Conservation (phyloP, 257 asterid species). For the Nicotiana noctiflora region DNA sequence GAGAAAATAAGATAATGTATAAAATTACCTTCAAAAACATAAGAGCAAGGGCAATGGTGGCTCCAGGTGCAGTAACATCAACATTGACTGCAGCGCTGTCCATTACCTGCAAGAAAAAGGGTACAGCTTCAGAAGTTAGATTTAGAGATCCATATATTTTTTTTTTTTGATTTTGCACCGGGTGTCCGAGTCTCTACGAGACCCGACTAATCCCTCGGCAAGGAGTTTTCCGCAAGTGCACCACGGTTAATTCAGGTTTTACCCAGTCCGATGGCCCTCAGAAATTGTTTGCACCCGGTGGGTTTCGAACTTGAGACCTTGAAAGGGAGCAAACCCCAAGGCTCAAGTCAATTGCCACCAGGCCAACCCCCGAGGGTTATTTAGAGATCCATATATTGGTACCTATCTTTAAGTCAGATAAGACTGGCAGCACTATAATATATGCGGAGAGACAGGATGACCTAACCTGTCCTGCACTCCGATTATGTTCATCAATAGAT, state of each 20-base stretch:
- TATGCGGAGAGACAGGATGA: not conserved
- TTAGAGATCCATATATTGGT: not conserved
- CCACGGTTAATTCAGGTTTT: no score
- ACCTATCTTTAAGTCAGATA: not conserved
- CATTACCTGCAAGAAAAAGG: constrained; percentile 36
- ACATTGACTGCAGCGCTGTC: constrained; percentile 67
- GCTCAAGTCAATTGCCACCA: no score
- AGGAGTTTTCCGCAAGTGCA: no score
- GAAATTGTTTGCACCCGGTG: no score
- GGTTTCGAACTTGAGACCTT: no score
- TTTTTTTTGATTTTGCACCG: no score
- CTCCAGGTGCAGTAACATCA: constrained; percentile 97
- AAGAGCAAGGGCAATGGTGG: constrained; percentile 79
- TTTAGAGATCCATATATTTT: not conserved
- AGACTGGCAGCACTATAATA: not conserved
- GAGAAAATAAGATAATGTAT: constrained; percentile 2
- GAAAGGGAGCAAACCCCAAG: no score
- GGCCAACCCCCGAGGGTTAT: no score
- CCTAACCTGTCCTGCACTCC: constrained; percentile 71
- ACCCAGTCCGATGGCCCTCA: no score
- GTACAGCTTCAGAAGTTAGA: constrained; percentile 19
- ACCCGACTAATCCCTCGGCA: no score
- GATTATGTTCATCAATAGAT: constrained; percentile 56
- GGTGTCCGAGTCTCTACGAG: no score
- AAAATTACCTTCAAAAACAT: constrained; percentile 78